Evolutionary conservation across 2,329 filamentous ascomycete species (phyloP).

Genomic region (Stenocarpella maydis): DNA sequence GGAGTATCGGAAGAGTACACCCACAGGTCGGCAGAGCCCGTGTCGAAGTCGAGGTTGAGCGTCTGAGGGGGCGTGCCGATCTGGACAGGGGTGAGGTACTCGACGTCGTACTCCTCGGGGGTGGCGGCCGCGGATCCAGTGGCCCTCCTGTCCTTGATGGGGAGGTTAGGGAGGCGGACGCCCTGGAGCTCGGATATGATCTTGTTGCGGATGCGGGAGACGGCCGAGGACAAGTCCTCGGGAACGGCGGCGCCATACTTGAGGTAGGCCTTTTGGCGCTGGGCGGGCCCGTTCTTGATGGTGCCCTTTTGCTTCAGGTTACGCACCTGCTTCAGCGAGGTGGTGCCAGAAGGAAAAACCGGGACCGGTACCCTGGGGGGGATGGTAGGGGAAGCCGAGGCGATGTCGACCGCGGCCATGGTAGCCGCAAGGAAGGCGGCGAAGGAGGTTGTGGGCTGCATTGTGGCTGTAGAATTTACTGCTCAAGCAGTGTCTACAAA

Average conservation of each 20-base stretch:
- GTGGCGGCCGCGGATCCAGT: slow-evolving; percentile 42
- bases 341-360: slow-evolving; percentile 27
- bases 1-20: slow-evolving; percentile 45
- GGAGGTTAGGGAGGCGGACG: slow-evolving; percentile 22
- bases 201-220: slow-evolving; percentile 39
- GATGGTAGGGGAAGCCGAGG: slow-evolving; percentile 33
- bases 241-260: slow-evolving; percentile 49
- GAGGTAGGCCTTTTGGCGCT: slow-evolving; percentile 49
- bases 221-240: slow-evolving; percentile 43
- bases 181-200: slow-evolving; percentile 31
- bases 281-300: slow-evolving; percentile 44
- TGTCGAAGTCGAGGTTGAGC: slow-evolving; percentile 54
- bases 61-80: slow-evolving; percentile 52
- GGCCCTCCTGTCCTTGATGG: slow-evolving; percentile 40
- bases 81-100: slow-evolving; percentile 45
- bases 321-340: slow-evolving; percentile 37
- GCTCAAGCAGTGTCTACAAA: slow-evolving; percentile 5
- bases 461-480: slow-evolving; percentile 7
- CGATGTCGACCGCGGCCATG: slow-evolving; percentile 35
- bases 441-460: slow-evolving; percentile 34
- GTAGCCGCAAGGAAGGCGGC: slow-evolving; percentile 35
- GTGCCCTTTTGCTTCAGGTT: slow-evolving; percentile 42
- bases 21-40: slow-evolving; percentile 55
- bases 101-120: slow-evolving; percentile 46
- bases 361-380: slow-evolving; percentile 31